Percentiles rank a stretch among this genome's conserved stretches.
phyloP scores from a whole-genome alignment of 345 rosid species.

The Salix dunnii region DNA sequence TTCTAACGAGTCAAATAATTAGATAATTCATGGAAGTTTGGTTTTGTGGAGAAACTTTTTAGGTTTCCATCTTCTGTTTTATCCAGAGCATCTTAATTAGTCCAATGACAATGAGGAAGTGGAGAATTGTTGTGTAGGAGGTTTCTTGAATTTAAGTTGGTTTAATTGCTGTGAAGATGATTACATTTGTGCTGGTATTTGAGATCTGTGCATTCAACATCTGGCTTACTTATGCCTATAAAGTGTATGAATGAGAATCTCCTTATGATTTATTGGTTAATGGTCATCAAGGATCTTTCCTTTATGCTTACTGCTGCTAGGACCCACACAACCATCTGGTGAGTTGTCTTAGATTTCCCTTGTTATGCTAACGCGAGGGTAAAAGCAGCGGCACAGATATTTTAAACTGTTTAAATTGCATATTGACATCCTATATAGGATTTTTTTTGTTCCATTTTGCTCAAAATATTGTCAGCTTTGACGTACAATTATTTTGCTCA shows the following conservation, averaged over 20 bases:
- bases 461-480: constrained; percentile 1
- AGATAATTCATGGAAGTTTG: neutral
- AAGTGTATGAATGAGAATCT: neutral
- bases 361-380: neutral
- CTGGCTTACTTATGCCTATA: neutral
- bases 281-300: neutral
- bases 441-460: neutral
- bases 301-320: neutral
- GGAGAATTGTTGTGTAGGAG: neutral
- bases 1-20: neutral
- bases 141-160: neutral
- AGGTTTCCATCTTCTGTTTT: neutral
- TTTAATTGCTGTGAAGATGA: neutral
- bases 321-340: neutral
- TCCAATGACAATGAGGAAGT: neutral
- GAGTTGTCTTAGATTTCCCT: neutral
- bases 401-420: neutral
- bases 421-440: neutral
- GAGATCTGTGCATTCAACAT: neutral
- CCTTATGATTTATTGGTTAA: neutral
- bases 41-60: neutral
- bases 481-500: constrained; percentile 6
- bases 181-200: neutral
- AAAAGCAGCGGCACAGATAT: neutral
- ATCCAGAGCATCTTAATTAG: neutral